phyloP scores from a whole-genome alignment of 164 flowering plant species.

The Liquidambar formosana region DNA sequence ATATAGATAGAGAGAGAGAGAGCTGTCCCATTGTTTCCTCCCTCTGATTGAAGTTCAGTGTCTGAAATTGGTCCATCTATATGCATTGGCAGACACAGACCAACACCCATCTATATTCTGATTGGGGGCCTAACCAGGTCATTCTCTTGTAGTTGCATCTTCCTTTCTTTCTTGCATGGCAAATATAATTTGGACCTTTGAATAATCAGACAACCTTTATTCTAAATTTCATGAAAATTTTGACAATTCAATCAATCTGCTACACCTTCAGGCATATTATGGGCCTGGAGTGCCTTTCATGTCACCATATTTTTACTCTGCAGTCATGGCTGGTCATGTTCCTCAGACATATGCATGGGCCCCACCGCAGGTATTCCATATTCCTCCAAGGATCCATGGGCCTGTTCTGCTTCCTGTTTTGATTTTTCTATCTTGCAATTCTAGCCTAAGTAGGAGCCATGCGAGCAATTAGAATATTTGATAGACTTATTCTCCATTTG shows the following conservation, averaged over 20 bases:
- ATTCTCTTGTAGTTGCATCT: neutral
- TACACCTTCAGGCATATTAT: constrained; percentile 39
- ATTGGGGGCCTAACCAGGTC: neutral
- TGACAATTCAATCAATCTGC: neutral
- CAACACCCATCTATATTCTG: constrained; percentile 1
- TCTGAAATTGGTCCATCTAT: neutral
- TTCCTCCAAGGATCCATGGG: constrained; percentile 15
- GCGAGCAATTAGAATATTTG: neutral
- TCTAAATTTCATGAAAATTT: neutral
- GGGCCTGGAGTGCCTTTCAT: constrained; percentile 34
- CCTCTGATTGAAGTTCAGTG: neutral
- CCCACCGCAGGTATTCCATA: constrained; percentile 6
- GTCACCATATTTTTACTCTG: constrained; percentile 25
- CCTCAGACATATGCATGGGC: constrained; percentile 4
- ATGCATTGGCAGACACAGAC: neutral
- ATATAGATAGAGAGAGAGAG: neutral
- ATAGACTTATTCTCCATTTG: constrained; percentile 5
- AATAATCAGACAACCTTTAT: neutral
- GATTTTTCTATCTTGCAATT: neutral
- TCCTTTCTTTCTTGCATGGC: neutral
- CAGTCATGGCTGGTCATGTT: neutral
- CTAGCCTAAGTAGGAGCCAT: neutral
- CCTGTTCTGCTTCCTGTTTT: neutral
- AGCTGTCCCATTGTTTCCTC: neutral
- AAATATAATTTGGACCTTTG: neutral